Conservation (phyloP, 1,284 basidiomycete genomes). For the Rhodotorula sp. region DNA sequence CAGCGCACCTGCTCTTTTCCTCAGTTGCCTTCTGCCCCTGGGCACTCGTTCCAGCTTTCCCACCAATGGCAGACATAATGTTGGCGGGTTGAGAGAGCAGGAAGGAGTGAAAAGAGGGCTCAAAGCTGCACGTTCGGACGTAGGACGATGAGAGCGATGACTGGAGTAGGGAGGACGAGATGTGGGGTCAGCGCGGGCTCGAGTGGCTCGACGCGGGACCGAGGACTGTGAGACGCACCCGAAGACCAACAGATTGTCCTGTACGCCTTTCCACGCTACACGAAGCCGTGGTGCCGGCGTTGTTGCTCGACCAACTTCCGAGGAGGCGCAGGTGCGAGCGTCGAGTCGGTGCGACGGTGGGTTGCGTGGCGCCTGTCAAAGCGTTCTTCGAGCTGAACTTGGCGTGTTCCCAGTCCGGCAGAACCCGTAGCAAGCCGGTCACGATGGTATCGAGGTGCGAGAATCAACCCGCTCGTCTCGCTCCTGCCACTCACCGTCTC, state of each 20-base stretch:
- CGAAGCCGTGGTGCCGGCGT: too few relatives aligned
- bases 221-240: too few relatives aligned
- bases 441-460: not conserved
- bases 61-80: not conserved
- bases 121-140: not conserved
- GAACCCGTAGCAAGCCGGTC: not conserved
- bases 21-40: not conserved
- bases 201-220: too few relatives aligned
- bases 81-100: not conserved
- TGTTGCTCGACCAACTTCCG: too few relatives aligned
- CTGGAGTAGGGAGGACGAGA: not conserved
- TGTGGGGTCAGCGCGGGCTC: not conserved
- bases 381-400: too few relatives aligned
- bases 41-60: not conserved
- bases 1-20: constrained; percentile 26
- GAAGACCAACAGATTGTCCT: too few relatives aligned
- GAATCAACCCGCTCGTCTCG: not conserved
- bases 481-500: not conserved
- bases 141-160: not conserved
- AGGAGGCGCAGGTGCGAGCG: too few relatives aligned
- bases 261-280: too few relatives aligned
- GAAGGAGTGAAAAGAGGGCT: not conserved
- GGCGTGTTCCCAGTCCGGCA: not conserved
- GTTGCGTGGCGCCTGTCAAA: too few relatives aligned
- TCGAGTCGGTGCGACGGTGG: too few relatives aligned